Percentiles rank a stretch among this genome's conserved stretches.
These are phyloP conservation scores for Keithomyces neogunnii DNA, from an alignment of 2,329 filamentous ascomycete genomes.

Conservation along the genomic window DNA sequence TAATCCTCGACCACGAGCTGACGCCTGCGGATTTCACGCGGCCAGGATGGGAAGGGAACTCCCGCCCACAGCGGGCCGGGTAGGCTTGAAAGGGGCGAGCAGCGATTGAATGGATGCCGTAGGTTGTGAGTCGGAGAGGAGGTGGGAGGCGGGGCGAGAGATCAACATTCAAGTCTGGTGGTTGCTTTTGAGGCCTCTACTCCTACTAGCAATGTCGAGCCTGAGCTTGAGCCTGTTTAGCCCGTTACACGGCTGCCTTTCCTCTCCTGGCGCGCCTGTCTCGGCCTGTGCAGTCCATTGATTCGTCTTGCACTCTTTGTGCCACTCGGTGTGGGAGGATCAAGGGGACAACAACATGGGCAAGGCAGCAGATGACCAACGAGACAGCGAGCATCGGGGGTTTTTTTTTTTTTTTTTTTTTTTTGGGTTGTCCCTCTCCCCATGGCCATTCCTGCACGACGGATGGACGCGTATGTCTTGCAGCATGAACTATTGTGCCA, in stretches of 20 bases:
- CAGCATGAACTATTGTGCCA: too few relatives aligned
- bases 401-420: too few relatives aligned
- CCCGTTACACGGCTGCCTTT: too few relatives aligned
- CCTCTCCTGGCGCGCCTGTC: background rate
- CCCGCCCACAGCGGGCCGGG: constrained; percentile 3
- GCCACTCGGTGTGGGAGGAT: background rate
- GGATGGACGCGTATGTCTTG: too few relatives aligned
- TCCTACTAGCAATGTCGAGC: too few relatives aligned
- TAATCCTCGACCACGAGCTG: background rate
- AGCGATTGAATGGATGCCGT: background rate
- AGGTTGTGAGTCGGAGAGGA: background rate
- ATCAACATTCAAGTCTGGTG: too few relatives aligned
- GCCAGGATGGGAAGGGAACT: constrained; percentile 5
- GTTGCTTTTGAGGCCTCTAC: too few relatives aligned
- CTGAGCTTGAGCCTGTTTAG: too few relatives aligned
- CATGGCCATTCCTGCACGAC: too few relatives aligned
- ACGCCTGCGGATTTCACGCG: background rate
- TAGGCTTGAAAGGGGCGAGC: background rate
- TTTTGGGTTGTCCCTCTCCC: too few relatives aligned
- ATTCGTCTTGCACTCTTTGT: background rate
- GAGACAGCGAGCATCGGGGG: too few relatives aligned
- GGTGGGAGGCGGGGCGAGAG: background rate
- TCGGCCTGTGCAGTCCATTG: background rate
- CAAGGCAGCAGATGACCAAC: too few relatives aligned
- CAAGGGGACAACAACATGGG: background rate